Percentiles rank a stretch among this genome's conserved stretches.
Conservation (phyloP, 1,284 basidiomycete genomes). For the Moesziomyces sp. region DNA sequence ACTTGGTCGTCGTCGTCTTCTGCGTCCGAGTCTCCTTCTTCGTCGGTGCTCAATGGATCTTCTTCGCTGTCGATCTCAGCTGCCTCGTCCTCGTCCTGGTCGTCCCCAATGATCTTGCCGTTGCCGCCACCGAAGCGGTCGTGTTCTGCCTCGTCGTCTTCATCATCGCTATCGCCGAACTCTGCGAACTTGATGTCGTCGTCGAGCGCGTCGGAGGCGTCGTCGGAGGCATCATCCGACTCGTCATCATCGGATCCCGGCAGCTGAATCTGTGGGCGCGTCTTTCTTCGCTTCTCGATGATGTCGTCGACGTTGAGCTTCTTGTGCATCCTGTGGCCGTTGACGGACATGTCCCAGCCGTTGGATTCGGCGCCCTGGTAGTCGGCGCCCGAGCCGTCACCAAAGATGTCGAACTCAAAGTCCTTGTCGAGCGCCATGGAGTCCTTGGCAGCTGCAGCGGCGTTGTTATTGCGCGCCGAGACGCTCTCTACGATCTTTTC, state of each 20-base stretch:
- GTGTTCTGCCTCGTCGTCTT: slow-evolving; percentile 73
- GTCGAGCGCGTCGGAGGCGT: slow-evolving; percentile 29
- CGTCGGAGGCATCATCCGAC: slow-evolving; percentile 23
- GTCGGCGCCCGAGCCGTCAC: slow-evolving; percentile 33
- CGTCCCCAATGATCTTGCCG: slow-evolving; percentile 55
- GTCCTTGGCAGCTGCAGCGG: slow-evolving; percentile 15
- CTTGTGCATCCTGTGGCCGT: slow-evolving; percentile 45
- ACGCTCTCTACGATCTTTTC: slow-evolving; percentile 60
- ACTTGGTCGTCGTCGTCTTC: slow-evolving; percentile 62
- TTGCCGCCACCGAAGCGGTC: slow-evolving; percentile 59
- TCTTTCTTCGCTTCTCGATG: slow-evolving; percentile 61
- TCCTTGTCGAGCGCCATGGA: slow-evolving; percentile 48
- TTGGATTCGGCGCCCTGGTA: slow-evolving; percentile 15
- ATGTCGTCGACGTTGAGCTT: slow-evolving; percentile 64
- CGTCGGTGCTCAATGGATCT: slow-evolving; percentile 32
- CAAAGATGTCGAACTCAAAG: slow-evolving; percentile 64
- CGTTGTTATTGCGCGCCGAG: slow-evolving; percentile 1
- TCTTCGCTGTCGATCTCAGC: slow-evolving; percentile 58
- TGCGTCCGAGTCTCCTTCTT: slow-evolving; percentile 12
- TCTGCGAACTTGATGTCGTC: slow-evolving; percentile 41
- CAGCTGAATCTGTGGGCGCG: slow-evolving; percentile 13
- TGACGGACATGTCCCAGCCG: slow-evolving; percentile 62
- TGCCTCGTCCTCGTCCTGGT: slow-evolving; percentile 62
- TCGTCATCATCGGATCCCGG: slow-evolving; percentile 32
- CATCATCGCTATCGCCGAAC: slow-evolving; percentile 69